Conservation (phyloP, 1,284 basidiomycete species). For the Fomes fomentarius region DNA sequence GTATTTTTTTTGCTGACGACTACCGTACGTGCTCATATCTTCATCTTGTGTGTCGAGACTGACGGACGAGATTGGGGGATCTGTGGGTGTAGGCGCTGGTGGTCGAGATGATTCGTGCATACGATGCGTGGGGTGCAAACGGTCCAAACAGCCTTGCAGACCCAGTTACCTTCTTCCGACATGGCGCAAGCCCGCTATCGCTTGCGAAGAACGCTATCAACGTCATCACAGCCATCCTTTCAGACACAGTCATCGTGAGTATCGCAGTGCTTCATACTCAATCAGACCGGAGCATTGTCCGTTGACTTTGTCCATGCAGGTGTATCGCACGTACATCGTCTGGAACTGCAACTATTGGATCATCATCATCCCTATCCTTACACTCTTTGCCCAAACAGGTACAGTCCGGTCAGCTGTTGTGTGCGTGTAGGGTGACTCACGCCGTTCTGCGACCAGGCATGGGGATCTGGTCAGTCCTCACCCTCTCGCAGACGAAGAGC, state of each 20-base stretch:
- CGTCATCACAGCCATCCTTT: background rate
- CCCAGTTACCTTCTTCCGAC: background rate
- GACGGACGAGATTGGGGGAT: too few relatives aligned
- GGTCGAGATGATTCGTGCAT: background rate
- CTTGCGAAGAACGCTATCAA: slow-evolving; percentile 4
- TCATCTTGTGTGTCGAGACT: too few relatives aligned
- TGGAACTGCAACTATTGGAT: slow-evolving; percentile 4
- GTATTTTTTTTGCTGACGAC: background rate
- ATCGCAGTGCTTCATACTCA: background rate
- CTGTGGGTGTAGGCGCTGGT: background rate
- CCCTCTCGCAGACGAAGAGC: background rate
- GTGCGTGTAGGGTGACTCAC: background rate
- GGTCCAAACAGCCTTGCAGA: background rate
- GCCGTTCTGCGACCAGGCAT: background rate
- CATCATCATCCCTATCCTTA: background rate
- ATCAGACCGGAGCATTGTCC: too few relatives aligned
- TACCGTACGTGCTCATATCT: background rate
- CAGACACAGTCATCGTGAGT: slow-evolving; percentile 10
- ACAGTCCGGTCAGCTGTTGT: background rate
- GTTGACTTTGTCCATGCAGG: background rate
- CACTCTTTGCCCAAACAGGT: background rate
- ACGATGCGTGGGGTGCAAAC: background rate
- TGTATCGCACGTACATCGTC: slow-evolving; percentile 8
- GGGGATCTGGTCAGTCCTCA: slow-evolving; percentile 6
- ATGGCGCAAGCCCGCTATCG: background rate